A percentile compares a stretch with the other conserved stretches of the same genome.
Evolutionary conservation across 1,284 basidiomycete genomes (phyloP).

Genomic region (Cryptococcus sp.): DNA sequence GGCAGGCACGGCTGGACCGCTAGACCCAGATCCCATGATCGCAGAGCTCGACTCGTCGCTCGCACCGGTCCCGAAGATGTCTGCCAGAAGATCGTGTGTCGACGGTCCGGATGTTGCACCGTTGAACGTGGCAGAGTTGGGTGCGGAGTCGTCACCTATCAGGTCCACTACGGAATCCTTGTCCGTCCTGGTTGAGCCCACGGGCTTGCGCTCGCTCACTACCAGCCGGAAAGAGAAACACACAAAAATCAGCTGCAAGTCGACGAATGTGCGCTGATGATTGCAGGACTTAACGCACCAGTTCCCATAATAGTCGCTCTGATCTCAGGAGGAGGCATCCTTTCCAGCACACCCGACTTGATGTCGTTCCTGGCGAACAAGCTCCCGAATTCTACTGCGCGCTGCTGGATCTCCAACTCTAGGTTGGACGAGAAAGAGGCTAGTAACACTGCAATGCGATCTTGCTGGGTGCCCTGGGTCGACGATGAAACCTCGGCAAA

Average conservation of each 20-base stretch:
- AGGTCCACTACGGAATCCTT: conserved; percentile 73
- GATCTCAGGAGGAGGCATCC: conserved; percentile 97
- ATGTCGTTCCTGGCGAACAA: conserved; percentile 73
- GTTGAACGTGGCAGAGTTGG: conserved; percentile 32
- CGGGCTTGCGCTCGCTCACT: conserved; percentile 90
- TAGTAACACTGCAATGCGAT: conserved; percentile 74
- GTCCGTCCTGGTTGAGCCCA: conserved; percentile 78
- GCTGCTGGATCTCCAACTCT: conserved; percentile 93
- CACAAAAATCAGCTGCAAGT: not conserved
- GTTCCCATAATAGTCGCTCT: conserved; percentile 90
- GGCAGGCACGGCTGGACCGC: conserved; percentile 51
- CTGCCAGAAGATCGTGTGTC: conserved; percentile 86
- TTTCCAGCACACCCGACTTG: conserved; percentile 86
- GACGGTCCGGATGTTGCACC: conserved; percentile 60
- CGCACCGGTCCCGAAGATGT: conserved; percentile 78
- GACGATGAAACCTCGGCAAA: conserved; percentile 54
- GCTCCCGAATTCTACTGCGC: conserved; percentile 90
- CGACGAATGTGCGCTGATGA: not conserved
- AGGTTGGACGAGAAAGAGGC: conserved; percentile 76
- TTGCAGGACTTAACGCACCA: conserved; percentile 59
- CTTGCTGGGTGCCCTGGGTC: conserved; percentile 69
- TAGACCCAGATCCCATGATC: conserved; percentile 28
- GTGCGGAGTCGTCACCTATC: conserved; percentile 68
- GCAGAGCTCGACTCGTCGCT: conserved; percentile 30
- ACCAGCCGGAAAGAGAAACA: not conserved